Base-by-base conservation (phyloP, 2,329 filamentous ascomycete genomes). In the Tolypocladium sp. region DNA sequence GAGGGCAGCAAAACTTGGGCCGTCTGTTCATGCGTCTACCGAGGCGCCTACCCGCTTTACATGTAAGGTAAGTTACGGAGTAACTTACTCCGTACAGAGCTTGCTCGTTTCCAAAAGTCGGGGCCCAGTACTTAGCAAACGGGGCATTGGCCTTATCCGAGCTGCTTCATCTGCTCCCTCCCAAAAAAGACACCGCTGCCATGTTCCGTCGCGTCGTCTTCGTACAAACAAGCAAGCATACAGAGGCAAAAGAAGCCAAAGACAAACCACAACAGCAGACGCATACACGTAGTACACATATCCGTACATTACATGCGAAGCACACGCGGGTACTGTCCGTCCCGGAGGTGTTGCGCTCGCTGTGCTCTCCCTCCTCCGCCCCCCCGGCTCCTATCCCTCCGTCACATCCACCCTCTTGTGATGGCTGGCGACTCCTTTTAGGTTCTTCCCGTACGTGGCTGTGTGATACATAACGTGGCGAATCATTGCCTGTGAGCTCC, bases 391-490 rank as follows among this genome's bases (percentile, higher is more conserved):
- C 25, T 6, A 10, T 33, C 27, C 30, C 49, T n/a, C 20, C 55
- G 9, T 44, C 40, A 44, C 53, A 10, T 30, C 53, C 30, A 35
- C 49, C 30, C 12, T 53, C 27, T 35, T 22, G 17, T 42, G 2
- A 37, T 53, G 30, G 30, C 20, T 37, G 30, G 49, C 33, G 49
- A 15, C 30, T 56, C n/a, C 17, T 35, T 17, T 10, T 35, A 35
- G 22, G 17, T n/a, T 59, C 33, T 40, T 53, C 20, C 27, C 46
- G 10, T 56, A 51, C 40, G n/a, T 57, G 55, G 20, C 22, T 53
- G 42, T 59, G 37, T 54, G 54, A 52, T 56, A 56, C 42, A 59
- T 57, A 46, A 40, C 55, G 30, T 57, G 49, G 53, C 35, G 15
- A 55, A 55, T 27, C 13, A 55, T 40, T 38, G 35, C 22, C 7